Evolutionary conservation across 768 basidiomycete species (phyloP), one percentile per base, ranked within the genome.

Genomic region (Vararia minispora): DNA sequence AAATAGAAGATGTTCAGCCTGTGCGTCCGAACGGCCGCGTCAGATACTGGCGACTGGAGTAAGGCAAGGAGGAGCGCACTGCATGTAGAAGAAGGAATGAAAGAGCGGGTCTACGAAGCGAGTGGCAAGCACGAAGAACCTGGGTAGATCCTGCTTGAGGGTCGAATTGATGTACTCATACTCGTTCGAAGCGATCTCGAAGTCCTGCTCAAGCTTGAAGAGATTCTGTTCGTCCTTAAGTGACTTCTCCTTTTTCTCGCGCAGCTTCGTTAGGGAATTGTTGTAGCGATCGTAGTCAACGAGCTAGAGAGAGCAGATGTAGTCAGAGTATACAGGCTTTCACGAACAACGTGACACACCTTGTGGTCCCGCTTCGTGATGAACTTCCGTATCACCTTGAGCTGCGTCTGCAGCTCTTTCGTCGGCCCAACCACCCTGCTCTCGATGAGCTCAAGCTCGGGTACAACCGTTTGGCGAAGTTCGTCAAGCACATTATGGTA

Each of bases 11-110:
- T 80, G 58, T 95, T 94, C 49, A 94, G 66, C 61, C 89, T 94
- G 47, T 7, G 28, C n/a, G 17, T 17, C 32, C 28, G 17, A 35
- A 27, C 16, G 34, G 28, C 24, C 13, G 7, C 12, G 20, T 18
- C 6, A 18, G n/a, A n/a, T n/a, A n/a, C n/a, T n/a, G n/a, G n/a
- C n/a, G n/a, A n/a, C n/a, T n/a, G n/a, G n/a, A n/a, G n/a, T n/a
- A 34, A 25, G 30, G 26, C 25, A 36, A 26, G 32, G 41, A 46
- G 7, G 42, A 21, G 76, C 90, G 54, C 53, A 92, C 89, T 98
- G 90, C 91, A 99, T 97, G 59, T 94, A 99, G 68, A 84, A 99
- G 70, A 91, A 91, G 13, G 90, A 94, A 51, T 94, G 83, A 74
- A 97, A 99, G n/a, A 98, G 66, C 1, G 95, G 95, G 48, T 92